Conservation (phyloP, 2,329 filamentous ascomycete genomes). For the Xylariaceae sp. region DNA sequence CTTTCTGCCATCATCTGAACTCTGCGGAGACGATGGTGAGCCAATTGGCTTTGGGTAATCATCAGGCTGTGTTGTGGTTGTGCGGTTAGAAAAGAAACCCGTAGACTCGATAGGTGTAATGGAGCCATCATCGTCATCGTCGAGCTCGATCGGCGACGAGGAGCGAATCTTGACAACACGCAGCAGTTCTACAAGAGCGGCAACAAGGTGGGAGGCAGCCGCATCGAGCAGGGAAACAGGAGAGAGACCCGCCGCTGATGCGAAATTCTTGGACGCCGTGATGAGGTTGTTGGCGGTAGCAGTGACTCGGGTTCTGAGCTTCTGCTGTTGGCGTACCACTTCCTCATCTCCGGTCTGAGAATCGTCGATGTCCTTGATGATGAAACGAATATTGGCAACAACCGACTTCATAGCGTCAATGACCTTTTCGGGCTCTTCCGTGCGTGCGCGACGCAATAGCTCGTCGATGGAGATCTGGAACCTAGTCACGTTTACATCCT, state of each 20-base stretch:
- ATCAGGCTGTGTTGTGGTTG: conserved; percentile 35
- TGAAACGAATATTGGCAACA: conserved; percentile 73
- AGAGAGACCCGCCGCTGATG: conserved; percentile 73
- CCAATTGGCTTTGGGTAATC: conserved; percentile 34
- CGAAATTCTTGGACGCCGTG: conserved; percentile 89
- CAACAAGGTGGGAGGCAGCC: conserved; percentile 82
- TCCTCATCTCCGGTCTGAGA: conserved; percentile 50
- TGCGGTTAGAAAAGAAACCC: conserved; percentile 61
- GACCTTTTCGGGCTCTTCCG: conserved; percentile 66
- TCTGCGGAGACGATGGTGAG: conserved; percentile 45
- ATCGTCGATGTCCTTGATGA: conserved; percentile 74
- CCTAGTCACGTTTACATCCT: conserved; percentile 87
- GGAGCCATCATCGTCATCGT: conserved; percentile 66
- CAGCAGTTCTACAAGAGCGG: conserved; percentile 79
- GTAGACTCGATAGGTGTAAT: conserved; percentile 61
- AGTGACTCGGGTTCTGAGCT: conserved; percentile 78
- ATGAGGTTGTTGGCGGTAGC: conserved; percentile 93
- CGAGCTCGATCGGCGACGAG: conserved; percentile 70
- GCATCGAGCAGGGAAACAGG: conserved; percentile 93
- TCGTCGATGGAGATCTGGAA: conserved; percentile 96
- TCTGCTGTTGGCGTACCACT: conserved; percentile 53
- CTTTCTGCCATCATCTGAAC: conserved; percentile 44
- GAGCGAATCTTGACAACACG: conserved; percentile 76
- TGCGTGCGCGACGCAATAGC: conserved; percentile 70
- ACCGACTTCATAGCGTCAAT: conserved; percentile 85